Evolutionary conservation across 768 basidiomycete genomes (phyloP).

Genomic region (Rhodotorula paludigena): DNA sequence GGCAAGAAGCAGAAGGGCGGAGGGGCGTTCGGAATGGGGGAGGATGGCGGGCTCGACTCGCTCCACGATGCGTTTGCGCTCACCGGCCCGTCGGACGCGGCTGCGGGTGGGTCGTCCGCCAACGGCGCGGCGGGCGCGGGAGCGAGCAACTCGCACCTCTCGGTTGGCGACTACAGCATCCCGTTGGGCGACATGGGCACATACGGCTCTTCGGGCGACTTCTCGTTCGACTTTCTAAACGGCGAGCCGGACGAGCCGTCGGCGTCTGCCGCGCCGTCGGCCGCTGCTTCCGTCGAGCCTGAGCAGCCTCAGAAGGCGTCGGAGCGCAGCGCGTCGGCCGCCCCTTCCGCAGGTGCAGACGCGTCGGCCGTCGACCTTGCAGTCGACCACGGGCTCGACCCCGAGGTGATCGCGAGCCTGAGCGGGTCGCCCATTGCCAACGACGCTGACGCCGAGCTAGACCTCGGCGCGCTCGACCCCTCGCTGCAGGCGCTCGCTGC

Average conservation of each 20-base stretch:
- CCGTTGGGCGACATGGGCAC: slow-evolving; percentile 22
- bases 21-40: neutral
- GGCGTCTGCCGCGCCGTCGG: neutral
- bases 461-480: slow-evolving; percentile 20
- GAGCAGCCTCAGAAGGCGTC: neutral
- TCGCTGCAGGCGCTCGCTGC: slow-evolving; percentile 4
- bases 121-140: neutral
- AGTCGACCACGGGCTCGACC: neutral
- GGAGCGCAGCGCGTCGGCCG: too few relatives aligned
- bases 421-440: too few relatives aligned
- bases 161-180: slow-evolving; percentile 15
- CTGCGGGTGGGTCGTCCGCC: neutral
- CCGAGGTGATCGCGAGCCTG: neutral
- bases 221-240: slow-evolving; percentile 13
- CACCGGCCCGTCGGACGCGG: neutral
- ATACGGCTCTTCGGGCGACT: slow-evolving; percentile 9
- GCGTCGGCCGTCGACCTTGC: neutral
- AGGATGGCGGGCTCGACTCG: neutral
- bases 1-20: slow-evolving; percentile 15
- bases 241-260: neutral
- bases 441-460: neutral
- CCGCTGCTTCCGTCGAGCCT: neutral
- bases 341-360: too few relatives aligned
- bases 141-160: neutral
- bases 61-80: slow-evolving; percentile 16